Conservation (phyloP, 306 rosid genomes). For the Spatholobus suberectus region DNA sequence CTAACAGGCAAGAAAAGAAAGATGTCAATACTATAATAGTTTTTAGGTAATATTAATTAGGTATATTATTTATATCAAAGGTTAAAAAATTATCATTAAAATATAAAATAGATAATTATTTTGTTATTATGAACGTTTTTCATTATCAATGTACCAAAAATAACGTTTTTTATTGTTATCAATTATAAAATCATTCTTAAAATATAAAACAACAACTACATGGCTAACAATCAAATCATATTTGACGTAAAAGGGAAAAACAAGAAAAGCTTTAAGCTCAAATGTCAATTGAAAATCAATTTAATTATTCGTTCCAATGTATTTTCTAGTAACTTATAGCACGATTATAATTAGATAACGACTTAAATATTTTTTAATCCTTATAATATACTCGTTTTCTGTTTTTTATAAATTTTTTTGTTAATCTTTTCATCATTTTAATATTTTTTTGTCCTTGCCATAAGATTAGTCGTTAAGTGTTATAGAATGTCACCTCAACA, state of each 20-base stretch:
- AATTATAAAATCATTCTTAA: background rate
- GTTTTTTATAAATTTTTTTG: too few species aligned
- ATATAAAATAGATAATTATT: background rate
- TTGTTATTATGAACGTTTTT: background rate
- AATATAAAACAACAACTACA: background rate
- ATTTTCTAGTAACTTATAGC: background rate
- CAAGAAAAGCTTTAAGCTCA: background rate
- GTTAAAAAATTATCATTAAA: background rate
- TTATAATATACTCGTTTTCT: too few species aligned
- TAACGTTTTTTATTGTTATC: too few species aligned
- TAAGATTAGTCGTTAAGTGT: too few species aligned
- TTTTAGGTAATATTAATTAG: too few species aligned
- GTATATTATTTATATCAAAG: background rate
- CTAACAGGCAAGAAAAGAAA: background rate
- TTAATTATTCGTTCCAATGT: background rate
- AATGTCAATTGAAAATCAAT: background rate
- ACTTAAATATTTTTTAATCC: too few species aligned
- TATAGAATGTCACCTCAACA: too few species aligned
- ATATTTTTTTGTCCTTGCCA: too few species aligned
- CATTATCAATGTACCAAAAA: too few species aligned
- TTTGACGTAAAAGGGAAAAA: background rate
- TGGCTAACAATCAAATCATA: background rate
- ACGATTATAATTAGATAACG: background rate
- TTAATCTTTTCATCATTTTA: too few species aligned
- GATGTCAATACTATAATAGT: background rate